Evolutionary conservation across 1,284 basidiomycete species (phyloP), one percentile per base, ranked within the genome.

Genomic region (Moesziomyces antarcticus): DNA sequence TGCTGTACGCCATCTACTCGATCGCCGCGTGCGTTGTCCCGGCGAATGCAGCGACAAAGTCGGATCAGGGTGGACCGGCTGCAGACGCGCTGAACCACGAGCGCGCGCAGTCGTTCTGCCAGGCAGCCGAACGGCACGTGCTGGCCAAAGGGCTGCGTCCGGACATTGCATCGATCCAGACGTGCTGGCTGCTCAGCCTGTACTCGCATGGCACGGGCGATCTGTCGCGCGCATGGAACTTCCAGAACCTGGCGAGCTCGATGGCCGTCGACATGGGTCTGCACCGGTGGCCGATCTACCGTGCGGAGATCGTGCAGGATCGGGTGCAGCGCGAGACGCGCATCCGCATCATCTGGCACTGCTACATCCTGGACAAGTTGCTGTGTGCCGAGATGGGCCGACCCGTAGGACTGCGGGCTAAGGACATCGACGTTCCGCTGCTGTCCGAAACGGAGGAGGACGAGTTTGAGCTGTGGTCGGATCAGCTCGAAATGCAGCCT

Each of bases 261-360:
- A 85, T 86, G 85, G 82, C 83, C 7, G 75, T 86, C 24, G 85
- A 85, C 52, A 79, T 86, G 58, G 85, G 86, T 5, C 60, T 86
- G 65, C 85, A 86, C 56, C 74, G 85, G 2, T 75, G 68, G 60
- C 66, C 71, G 10, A 74, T 77, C 68, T 69, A 78, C 42, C 65
- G 74, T 16, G 47, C 74, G 21, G 66, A 75, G 53, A 68, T 75
- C 50, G 52, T 81, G 33, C 66, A 81, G 41, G 65, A 79, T 45
- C 59, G 56, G 5, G 71, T 74, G 16, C 78, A 85, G 45, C 62
- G 78, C 27, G 82, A 85, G 54, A 82, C 82, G 10, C 78, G 85
- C 4, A 82, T 84, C 11, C 75, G 86, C 9, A 82, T 85, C 47
- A 86, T 83, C 52, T 86, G 85, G 85, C 84, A 84, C 68, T 82